Evolutionary conservation across 1,284 basidiomycete species (phyloP).

Genomic region (Schizophyllum amplum): DNA sequence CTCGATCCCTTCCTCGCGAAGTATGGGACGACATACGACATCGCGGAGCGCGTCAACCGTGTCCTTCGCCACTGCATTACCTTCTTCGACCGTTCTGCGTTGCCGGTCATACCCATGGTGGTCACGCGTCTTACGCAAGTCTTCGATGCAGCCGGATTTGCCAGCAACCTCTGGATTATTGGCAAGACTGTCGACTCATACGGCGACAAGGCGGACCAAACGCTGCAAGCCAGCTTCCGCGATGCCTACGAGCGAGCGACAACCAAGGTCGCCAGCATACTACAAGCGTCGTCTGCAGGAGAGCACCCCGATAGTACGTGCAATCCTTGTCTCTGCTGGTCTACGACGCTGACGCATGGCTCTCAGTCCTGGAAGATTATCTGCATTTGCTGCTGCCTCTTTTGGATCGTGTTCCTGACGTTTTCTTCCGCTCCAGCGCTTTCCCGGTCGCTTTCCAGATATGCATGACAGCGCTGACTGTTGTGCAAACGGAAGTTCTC

Average conservation of each 20-base stretch:
- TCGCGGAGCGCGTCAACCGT: conserved; percentile 84
- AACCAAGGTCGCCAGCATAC: conserved; percentile 54
- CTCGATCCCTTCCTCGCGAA: conserved; percentile 77
- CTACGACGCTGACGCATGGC: conserved; percentile 1
- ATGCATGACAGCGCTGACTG: conserved; percentile 67
- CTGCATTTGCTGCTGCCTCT: conserved; percentile 75
- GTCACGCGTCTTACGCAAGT: conserved; percentile 68
- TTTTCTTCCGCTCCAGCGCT: conserved; percentile 70
- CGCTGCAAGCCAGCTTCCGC: conserved; percentile 48
- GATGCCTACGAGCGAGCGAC: conserved; percentile 73
- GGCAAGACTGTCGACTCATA: conserved; percentile 77
- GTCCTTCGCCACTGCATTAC: conserved; percentile 78
- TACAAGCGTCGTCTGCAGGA: conserved; percentile 59
- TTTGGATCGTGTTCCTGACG: conserved; percentile 60
- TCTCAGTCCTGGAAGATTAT: conserved; percentile 90
- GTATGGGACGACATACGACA: conserved; percentile 72
- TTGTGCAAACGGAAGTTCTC: conserved; percentile 76
- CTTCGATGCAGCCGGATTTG: conserved; percentile 79
- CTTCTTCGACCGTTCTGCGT: conserved; percentile 69
- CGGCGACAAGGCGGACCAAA: conserved; percentile 50
- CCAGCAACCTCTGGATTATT: conserved; percentile 92
- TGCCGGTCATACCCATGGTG: conserved; percentile 64
- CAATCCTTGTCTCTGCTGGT: not conserved
- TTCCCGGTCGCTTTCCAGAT: conserved; percentile 74
- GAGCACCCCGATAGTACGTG: conserved; percentile 76